Conservation (phyloP, 1,284 basidiomycete genomes). For the Kalmanozyma brasiliensis region DNA sequence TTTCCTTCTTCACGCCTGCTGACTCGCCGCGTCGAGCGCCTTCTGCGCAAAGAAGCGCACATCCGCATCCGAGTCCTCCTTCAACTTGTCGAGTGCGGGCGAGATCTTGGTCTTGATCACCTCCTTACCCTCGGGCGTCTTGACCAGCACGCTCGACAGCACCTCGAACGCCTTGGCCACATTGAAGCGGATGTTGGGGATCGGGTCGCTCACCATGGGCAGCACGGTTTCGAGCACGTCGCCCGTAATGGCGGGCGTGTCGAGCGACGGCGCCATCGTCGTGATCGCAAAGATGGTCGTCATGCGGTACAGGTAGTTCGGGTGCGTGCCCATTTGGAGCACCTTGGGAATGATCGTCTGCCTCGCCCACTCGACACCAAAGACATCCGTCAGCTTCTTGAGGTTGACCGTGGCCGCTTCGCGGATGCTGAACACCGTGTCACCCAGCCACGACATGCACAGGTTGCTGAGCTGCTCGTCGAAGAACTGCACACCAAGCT, state of each 20-base stretch:
- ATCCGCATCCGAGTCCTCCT: conserved; percentile 92
- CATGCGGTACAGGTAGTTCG: conserved; percentile 98
- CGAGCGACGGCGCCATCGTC: conserved; percentile 93
- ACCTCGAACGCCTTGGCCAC: conserved; percentile 85
- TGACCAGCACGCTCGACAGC: conserved; percentile 78
- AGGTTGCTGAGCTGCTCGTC: conserved; percentile 96
- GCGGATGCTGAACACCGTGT: conserved; percentile 97
- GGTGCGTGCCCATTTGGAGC: conserved; percentile 95
- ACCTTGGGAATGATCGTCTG: conserved; percentile 96
- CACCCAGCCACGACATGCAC: conserved; percentile 99
- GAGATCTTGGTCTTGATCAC: conserved; percentile 80
- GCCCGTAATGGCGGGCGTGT: conserved; percentile 82
- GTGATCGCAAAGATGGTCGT: conserved; percentile 99
- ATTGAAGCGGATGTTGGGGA: conserved; percentile 99
- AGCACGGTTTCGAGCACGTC: conserved; percentile 88
- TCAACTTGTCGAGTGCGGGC: conserved; percentile 85
- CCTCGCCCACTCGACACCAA: conserved; percentile 97
- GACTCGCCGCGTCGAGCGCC: conserved; percentile 61
- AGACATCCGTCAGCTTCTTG: conserved; percentile 97
- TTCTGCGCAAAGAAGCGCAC: conserved; percentile 78
- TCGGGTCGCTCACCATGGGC: conserved; percentile 86
- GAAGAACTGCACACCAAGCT: conserved; percentile 96
- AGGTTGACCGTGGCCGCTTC: conserved; percentile 97
- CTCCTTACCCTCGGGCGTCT: conserved; percentile 78
- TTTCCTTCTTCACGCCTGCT: conserved; percentile 24